These are phyloP conservation scores for Neonectria magnoliae DNA, from an alignment of 2,329 filamentous ascomycete species.

Conservation along the genomic window DNA sequence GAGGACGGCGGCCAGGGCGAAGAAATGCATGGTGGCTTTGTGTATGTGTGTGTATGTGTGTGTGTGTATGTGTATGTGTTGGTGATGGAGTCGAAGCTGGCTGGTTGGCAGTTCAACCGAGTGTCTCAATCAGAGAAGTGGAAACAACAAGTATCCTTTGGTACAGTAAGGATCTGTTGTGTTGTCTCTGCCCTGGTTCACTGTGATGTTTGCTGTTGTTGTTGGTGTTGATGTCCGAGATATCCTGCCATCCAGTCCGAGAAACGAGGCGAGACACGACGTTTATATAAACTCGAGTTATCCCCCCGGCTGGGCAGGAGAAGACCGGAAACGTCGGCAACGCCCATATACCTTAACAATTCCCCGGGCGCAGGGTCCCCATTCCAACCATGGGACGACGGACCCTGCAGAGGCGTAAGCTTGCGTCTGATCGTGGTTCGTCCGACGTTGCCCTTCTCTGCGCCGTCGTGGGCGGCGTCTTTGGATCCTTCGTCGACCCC, in stretches of 20 bases:
- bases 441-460: neutral
- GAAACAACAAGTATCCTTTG: neutral
- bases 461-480: neutral
- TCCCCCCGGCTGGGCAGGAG: neutral
- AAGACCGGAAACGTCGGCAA: neutral
- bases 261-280: neutral
- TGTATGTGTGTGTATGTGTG: neutral
- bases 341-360: neutral
- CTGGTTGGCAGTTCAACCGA: neutral
- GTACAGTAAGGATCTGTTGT: neutral
- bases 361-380: neutral
- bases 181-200: neutral
- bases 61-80: neutral
- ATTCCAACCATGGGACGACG: neutral
- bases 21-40: slow-evolving; percentile 38
- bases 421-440: neutral
- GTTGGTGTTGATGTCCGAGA: neutral
- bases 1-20: slow-evolving; percentile 36
- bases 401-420: neutral
- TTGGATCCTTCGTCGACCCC: neutral
- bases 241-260: neutral
- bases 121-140: neutral
- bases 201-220: neutral
- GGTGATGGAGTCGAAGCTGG: neutral
- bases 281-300: slow-evolving; percentile 4